These are phyloP conservation scores for Solanum chacoense DNA, from an alignment of 305 asterid genomes.

Conservation along the genomic window DNA sequence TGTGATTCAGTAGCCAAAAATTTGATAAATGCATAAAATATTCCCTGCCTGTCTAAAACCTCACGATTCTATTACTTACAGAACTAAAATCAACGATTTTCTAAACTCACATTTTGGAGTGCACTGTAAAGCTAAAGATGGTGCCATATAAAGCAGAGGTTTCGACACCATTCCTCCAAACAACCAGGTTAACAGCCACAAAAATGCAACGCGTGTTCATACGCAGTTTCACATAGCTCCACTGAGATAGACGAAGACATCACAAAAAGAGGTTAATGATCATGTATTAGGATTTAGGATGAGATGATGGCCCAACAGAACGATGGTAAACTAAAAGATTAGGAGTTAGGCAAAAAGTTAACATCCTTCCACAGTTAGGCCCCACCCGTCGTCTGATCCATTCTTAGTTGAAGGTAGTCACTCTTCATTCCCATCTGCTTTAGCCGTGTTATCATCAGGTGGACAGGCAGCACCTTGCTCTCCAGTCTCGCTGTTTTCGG, in stretches of 20 bases:
- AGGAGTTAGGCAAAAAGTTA: not conserved
- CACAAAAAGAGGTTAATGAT: not conserved
- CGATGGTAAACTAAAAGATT: not conserved
- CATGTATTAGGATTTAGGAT: not conserved
- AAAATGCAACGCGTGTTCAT: not conserved
- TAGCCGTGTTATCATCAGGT: constrained; percentile 28
- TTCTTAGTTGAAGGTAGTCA: constrained; percentile 7
- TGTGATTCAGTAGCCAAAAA: not conserved
- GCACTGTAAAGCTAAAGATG: not conserved
- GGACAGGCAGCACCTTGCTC: constrained; percentile 39
- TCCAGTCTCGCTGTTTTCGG: constrained; percentile 36
- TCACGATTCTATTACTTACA: not conserved
- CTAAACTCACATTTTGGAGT: not conserved
- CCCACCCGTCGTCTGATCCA: not conserved
- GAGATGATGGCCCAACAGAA: not conserved
- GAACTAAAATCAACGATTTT: not conserved
- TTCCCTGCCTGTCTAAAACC: not conserved
- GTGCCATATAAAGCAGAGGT: not conserved
- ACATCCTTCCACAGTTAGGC: not conserved
- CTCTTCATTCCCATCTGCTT: constrained; percentile 38
- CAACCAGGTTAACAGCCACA: not conserved
- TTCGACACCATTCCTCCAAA: not conserved
- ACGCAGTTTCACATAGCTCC: not conserved
- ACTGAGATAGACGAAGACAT: not conserved
- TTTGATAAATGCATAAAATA: not conserved